These are phyloP conservation scores for Piper longum DNA, from an alignment of 164 flowering plant genomes.

Conservation along the genomic window DNA sequence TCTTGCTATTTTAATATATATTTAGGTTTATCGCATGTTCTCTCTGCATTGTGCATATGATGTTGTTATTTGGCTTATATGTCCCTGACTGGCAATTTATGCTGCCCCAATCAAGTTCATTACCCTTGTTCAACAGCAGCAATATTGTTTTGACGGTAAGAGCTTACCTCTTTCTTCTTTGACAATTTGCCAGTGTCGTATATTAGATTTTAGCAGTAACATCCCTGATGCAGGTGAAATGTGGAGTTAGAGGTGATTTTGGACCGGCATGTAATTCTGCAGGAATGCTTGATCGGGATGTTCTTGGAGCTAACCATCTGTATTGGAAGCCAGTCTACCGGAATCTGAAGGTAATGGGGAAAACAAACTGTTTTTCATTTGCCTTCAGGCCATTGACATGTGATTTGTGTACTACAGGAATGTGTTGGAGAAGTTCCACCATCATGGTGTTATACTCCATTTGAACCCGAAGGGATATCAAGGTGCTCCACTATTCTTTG, in stretches of 20 bases:
- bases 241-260: slow-evolving; percentile 51
- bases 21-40: slow-evolving; percentile 34
- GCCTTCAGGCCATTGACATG: neutral
- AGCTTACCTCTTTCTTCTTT: neutral
- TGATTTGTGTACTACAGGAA: slow-evolving; percentile 23
- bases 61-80: slow-evolving; percentile 38
- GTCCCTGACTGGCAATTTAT: slow-evolving; percentile 64
- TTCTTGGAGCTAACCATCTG: slow-evolving; percentile 47
- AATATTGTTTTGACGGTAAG: slow-evolving; percentile 22
- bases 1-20: neutral
- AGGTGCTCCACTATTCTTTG: slow-evolving; percentile 23
- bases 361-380: neutral
- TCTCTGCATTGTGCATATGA: slow-evolving; percentile 27
- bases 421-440: slow-evolving; percentile 37
- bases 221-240: slow-evolving; percentile 35
- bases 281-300: slow-evolving; percentile 57
- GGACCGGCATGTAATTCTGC: slow-evolving; percentile 74
- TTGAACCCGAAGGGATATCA: slow-evolving; percentile 75
- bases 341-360: slow-evolving; percentile 38
- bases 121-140: slow-evolving; percentile 13
- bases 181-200: neutral
- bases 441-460: slow-evolving; percentile 69
- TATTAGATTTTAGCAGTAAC: neutral
- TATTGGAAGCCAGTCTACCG: slow-evolving; percentile 46
- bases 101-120: slow-evolving; percentile 16